These are phyloP conservation scores for Candida maltosa DNA, from an alignment of 805 yeast genomes.

Conservation along the genomic window DNA sequence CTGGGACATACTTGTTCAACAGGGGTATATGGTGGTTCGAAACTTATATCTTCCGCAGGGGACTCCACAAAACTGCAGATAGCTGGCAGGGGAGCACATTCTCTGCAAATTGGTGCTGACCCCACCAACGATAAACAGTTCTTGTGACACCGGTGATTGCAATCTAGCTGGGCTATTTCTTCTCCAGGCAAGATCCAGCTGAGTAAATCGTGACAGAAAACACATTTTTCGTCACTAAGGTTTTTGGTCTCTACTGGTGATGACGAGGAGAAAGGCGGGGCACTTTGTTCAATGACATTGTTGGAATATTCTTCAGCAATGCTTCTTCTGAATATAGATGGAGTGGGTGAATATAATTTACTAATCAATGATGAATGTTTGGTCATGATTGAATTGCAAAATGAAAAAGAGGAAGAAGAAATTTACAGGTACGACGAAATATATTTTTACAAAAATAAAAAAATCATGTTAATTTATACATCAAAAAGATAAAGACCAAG, in stretches of 20 bases:
- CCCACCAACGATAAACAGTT: slow-evolving; percentile 17
- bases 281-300: too few relatives aligned
- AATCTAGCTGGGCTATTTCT: slow-evolving; percentile 14
- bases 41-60: neutral
- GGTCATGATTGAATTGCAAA: too few relatives aligned
- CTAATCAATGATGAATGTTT: too few relatives aligned
- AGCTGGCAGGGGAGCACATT: slow-evolving; percentile 12
- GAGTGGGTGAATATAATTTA: too few relatives aligned
- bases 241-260: slow-evolving; percentile 4
- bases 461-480: too few relatives aligned
- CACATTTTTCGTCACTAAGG: slow-evolving; percentile 10
- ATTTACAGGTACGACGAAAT: too few relatives aligned
- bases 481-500: too few relatives aligned
- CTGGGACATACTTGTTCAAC: neutral
- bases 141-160: slow-evolving; percentile 24
- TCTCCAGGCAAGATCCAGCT: slow-evolving; percentile 15
- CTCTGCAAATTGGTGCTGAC: slow-evolving; percentile 11
- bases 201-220: slow-evolving; percentile 16
- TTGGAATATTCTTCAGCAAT: too few relatives aligned
- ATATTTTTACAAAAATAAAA: too few relatives aligned
- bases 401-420: too few relatives aligned
- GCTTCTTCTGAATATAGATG: too few relatives aligned
- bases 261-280: too few relatives aligned
- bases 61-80: slow-evolving; percentile 9
- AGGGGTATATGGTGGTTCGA: neutral